Evolutionary conservation across 208 protist genomes (phyloP).

Genomic region (Acanthamoeba castellanii): DNA sequence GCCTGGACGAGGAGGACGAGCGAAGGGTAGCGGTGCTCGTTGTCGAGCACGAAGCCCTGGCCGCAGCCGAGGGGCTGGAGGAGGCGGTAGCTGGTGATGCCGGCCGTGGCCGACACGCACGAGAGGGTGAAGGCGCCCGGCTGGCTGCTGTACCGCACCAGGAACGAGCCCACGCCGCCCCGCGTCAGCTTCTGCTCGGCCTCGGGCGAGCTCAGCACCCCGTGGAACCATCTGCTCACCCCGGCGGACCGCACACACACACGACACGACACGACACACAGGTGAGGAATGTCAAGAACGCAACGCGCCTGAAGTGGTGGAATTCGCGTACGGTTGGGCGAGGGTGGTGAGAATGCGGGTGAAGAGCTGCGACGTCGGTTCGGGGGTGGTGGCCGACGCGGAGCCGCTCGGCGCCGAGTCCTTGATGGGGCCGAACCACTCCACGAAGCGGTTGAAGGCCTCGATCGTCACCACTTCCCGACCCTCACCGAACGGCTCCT

Average conservation of each 20-base stretch:
- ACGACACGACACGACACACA: too few species aligned
- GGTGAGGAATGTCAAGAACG: too few species aligned
- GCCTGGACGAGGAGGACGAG: background rate
- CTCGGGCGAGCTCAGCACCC: background rate
- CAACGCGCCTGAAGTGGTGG: background rate
- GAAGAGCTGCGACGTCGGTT: background rate
- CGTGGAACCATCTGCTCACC: slow-evolving; percentile 28
- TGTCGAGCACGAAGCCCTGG: background rate
- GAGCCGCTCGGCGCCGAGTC: background rate
- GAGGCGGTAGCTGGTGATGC: background rate
- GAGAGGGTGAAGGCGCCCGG: background rate
- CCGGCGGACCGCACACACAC: too few species aligned
- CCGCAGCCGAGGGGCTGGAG: background rate
- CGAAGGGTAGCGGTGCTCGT: background rate
- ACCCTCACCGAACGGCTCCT: background rate
- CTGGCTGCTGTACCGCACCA: background rate
- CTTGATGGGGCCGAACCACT: slow-evolving; percentile 1
- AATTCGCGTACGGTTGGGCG: background rate
- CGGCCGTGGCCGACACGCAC: background rate
- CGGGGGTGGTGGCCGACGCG: background rate
- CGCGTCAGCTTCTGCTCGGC: background rate
- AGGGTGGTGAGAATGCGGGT: background rate
- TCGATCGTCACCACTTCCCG: background rate
- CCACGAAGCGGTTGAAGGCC: background rate
- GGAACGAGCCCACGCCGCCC: background rate